Base-by-base conservation (phyloP, 306 rosid genomes). In the Quercus alba region DNA sequence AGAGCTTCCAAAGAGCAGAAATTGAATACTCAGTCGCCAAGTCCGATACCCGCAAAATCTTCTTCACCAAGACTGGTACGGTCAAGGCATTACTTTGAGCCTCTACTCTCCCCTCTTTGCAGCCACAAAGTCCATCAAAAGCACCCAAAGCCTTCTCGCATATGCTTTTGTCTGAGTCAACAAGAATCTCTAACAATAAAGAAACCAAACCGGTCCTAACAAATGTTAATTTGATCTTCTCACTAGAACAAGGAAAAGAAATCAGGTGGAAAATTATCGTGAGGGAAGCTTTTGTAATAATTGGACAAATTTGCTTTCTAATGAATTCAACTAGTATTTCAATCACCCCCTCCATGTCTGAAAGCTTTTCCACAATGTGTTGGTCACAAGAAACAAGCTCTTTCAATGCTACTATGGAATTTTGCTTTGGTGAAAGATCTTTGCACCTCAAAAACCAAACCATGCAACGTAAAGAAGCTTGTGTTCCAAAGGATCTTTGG, bases 51-150 rank as follows among this genome's bases (percentile, higher is more conserved):
- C 97, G 77, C 69, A 93, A 38, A 20, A 93, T 72, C 69, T 90
- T 93, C 87, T 90, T 93, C 82, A 93, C 97, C 80, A 93, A 75
- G 17, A 93, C 75, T 6, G 97, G 94, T 21, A 91, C 68, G 5
- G 89, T 86, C 1, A 93, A 78, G 19, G 87, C 92, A 80, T 93
- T 84, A 2, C 57, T 79, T 76, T 73, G 83, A 5, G 89, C 92
- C 31, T 52, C 78, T 21, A 81, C 82, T 26, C 87, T 91, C 59
- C 94, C 97, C 79, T 85, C 63, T 38, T 85, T 76, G 78, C 15
- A 74, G 15, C 76, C 75, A 28, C 83, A 88, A 3, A 93, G 74
- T 1, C 82, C 74, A 55, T 90, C 92, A 41, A 90, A 51, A 15
- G 91, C 83, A 41, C 77, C 83, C 85, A 88, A 79, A 25, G 91